Evolutionary conservation across 1,284 basidiomycete genomes (phyloP).

Genomic region (Cerioporus squamosus): DNA sequence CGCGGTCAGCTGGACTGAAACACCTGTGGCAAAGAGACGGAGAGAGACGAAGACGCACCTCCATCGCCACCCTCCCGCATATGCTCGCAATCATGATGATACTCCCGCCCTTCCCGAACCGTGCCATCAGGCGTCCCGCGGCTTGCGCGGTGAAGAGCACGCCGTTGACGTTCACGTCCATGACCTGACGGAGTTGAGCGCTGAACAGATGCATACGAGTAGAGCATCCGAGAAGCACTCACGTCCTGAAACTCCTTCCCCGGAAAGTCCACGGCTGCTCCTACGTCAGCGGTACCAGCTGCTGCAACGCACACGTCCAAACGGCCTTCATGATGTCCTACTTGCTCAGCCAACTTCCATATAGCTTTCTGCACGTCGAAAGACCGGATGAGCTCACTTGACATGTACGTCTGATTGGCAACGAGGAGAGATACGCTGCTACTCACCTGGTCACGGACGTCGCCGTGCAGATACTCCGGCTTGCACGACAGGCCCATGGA

Average conservation of each 20-base stretch:
- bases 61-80: constrained; percentile 83
- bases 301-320: constrained; percentile 79
- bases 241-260: constrained; percentile 55
- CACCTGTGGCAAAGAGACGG: no score
- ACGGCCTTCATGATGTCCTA: constrained; percentile 65
- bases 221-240: no score
- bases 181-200: constrained; percentile 54
- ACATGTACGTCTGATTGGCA: neutral
- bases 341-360: constrained; percentile 58
- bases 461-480: constrained; percentile 67
- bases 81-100: constrained; percentile 86
- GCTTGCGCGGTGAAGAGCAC: constrained; percentile 81
- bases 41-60: constrained; percentile 49
- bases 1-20: no score
- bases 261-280: constrained; percentile 52
- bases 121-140: constrained; percentile 74
- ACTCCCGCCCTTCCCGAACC: constrained; percentile 72
- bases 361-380: constrained; percentile 37
- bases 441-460: constrained; percentile 61
- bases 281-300: constrained; percentile 40
- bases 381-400: neutral
- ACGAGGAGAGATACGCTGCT: neutral
- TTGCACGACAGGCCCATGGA: constrained; percentile 36
- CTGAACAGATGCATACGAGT: no score
- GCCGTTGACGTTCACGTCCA: constrained; percentile 78